Percentiles rank a stretch among this genome's conserved stretches.
Evolutionary conservation across 768 basidiomycete genomes (phyloP).

Genomic region (Boletellus ananas): DNA sequence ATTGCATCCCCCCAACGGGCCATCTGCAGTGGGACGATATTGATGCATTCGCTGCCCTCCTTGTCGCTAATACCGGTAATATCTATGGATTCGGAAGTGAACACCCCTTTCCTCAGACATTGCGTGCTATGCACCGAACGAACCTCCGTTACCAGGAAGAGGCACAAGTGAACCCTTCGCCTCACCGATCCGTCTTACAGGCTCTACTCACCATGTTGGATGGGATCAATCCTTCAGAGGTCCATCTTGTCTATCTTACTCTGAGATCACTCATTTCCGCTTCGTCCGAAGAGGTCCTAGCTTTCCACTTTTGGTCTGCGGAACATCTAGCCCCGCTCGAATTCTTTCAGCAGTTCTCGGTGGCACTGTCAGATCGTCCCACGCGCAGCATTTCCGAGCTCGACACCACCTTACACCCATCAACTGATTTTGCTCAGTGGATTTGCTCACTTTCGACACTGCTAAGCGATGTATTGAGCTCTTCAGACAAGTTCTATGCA

Average conservation of each 20-base stretch:
- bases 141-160: constrained; percentile 12
- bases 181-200: constrained; percentile 50
- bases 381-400: constrained; percentile 36
- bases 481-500: constrained; percentile 58
- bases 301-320: constrained; percentile 31
- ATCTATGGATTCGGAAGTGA: constrained; percentile 61
- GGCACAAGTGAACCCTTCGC: constrained; percentile 23
- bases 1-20: constrained; percentile 56
- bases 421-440: constrained; percentile 59
- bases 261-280: constrained; percentile 55
- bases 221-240: constrained; percentile 43
- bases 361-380: constrained; percentile 31
- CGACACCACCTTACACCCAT: constrained; percentile 33
- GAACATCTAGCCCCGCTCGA: constrained; percentile 45
- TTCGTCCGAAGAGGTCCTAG: constrained; percentile 28
- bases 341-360: constrained; percentile 46
- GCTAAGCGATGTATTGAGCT: constrained; percentile 56
- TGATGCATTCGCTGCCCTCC: constrained; percentile 65
- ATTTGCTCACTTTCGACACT: constrained; percentile 53
- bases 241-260: constrained; percentile 59
- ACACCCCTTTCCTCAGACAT: constrained; percentile 39
- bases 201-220: constrained; percentile 59
- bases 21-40: constrained; percentile 65
- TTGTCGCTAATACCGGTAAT: constrained; percentile 55
- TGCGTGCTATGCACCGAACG: constrained; percentile 37